These are phyloP conservation scores for Leishmania braziliensis DNA, from an alignment of 208 protist species.

Conservation along the genomic window DNA sequence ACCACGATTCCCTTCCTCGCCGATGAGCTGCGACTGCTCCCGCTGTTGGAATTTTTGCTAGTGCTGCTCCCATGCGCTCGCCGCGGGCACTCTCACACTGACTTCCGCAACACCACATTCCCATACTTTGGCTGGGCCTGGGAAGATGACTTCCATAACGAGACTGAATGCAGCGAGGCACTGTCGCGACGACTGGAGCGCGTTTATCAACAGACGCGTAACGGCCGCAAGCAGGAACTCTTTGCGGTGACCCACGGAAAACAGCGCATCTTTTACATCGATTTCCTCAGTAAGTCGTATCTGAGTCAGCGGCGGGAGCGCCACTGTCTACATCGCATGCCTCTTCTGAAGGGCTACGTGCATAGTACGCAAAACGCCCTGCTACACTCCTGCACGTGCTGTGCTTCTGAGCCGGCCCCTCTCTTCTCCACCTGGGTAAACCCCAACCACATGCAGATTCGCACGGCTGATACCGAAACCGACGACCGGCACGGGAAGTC, in stretches of 20 bases:
- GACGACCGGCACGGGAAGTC: neutral
- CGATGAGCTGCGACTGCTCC: slow-evolving; percentile 59
- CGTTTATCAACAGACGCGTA: slow-evolving; percentile 59
- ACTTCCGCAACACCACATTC: slow-evolving; percentile 57
- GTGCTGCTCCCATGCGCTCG: slow-evolving; percentile 51
- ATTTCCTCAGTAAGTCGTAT: slow-evolving; percentile 33
- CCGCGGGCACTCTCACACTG: slow-evolving; percentile 32
- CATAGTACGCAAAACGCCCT: slow-evolving; percentile 33
- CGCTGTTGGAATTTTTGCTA: slow-evolving; percentile 74
- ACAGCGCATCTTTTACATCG: slow-evolving; percentile 34
- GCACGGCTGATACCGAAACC: slow-evolving; percentile 13
- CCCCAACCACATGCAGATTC: slow-evolving; percentile 28
- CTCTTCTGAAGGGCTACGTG: slow-evolving; percentile 28
- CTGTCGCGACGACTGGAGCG: slow-evolving; percentile 57
- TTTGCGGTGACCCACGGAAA: slow-evolving; percentile 29
- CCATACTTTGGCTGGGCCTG: slow-evolving; percentile 75
- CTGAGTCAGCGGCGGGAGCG: slow-evolving; percentile 29
- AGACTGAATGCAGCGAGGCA: slow-evolving; percentile 56
- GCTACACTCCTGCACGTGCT: slow-evolving; percentile 27
- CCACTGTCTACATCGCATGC: slow-evolving; percentile 30
- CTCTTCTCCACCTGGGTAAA: slow-evolving; percentile 35
- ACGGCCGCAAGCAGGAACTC: slow-evolving; percentile 14
- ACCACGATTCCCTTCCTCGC: slow-evolving; percentile 58
- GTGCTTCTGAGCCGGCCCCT: slow-evolving; percentile 20
- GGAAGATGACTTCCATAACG: slow-evolving; percentile 89